phyloP scores from a whole-genome alignment of 177 flowering plant genomes.

The Vitis hybrid region DNA sequence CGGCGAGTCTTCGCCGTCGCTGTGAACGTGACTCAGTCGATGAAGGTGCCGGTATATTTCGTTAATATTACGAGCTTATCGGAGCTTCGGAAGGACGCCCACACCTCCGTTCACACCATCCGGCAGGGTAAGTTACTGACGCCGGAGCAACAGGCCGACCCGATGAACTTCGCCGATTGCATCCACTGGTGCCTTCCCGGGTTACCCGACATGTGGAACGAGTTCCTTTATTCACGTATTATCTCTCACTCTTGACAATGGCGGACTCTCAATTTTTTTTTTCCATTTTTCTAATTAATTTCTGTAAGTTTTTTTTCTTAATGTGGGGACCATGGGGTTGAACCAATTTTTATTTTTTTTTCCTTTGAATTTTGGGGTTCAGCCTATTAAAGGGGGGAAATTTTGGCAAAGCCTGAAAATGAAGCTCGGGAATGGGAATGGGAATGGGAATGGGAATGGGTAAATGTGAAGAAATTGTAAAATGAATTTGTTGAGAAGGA shows the following conservation, averaged over 20 bases:
- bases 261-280: not conserved
- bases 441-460: not conserved
- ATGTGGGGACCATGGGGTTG: not conserved
- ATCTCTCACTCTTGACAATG: slow-evolving; percentile 44
- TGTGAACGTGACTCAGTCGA: slow-evolving; percentile 46
- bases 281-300: not conserved
- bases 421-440: no score
- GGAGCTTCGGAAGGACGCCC: slow-evolving; percentile 87
- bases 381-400: not conserved
- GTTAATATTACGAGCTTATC: slow-evolving; percentile 82
- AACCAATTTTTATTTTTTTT: not conserved
- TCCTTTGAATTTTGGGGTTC: not conserved
- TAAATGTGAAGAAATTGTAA: not conserved
- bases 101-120: slow-evolving; percentile 72
- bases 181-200: slow-evolving; percentile 87
- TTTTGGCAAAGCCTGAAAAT: not conserved
- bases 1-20: slow-evolving; percentile 53
- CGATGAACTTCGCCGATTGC: slow-evolving; percentile 69
- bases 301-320: not conserved
- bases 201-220: slow-evolving; percentile 80
- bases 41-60: slow-evolving; percentile 62
- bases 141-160: slow-evolving; percentile 67
- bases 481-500: not conserved
- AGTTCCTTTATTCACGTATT: slow-evolving; percentile 71
- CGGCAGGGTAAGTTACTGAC: slow-evolving; percentile 70